These are phyloP conservation scores for Neofusicoccum sp. DNA, from an alignment of 2,329 filamentous ascomycete species.

Conservation along the genomic window DNA sequence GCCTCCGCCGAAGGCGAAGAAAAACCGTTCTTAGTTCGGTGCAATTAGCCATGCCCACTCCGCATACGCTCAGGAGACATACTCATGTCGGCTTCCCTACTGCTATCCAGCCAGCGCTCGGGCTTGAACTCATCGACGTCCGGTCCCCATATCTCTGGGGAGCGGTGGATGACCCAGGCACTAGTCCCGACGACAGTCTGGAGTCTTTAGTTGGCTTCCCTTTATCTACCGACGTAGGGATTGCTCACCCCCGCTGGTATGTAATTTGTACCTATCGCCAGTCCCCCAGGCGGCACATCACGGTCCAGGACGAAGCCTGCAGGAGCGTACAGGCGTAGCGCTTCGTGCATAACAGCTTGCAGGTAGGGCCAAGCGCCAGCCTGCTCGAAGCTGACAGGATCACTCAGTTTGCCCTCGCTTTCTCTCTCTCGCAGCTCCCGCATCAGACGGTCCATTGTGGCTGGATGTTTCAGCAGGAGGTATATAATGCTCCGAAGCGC, in stretches of 20 bases:
- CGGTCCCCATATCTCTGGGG: slow-evolving; percentile 42
- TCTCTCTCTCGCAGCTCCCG: slow-evolving; percentile 24
- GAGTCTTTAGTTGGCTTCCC: not conserved
- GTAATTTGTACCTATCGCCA: not conserved
- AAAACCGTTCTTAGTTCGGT: slow-evolving; percentile 24
- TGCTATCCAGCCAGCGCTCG: slow-evolving; percentile 50
- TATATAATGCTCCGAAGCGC: slow-evolving; percentile 39
- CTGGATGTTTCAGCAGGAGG: slow-evolving; percentile 38
- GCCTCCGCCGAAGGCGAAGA: slow-evolving; percentile 27
- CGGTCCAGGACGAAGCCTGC: slow-evolving; percentile 25
- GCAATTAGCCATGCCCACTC: not conserved
- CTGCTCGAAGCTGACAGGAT: slow-evolving; percentile 26
- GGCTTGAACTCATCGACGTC: slow-evolving; percentile 52
- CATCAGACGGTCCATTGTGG: slow-evolving; percentile 28
- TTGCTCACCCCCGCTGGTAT: not conserved
- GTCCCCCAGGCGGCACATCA: not conserved
- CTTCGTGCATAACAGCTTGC: slow-evolving; percentile 37
- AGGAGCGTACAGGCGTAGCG: slow-evolving; percentile 25
- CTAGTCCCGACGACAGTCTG: not conserved
- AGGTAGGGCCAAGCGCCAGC: slow-evolving; percentile 28
- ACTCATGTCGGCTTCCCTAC: slow-evolving; percentile 18
- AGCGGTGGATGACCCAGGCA: not conserved
- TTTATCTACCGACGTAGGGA: too few species aligned
- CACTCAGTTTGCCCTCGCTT: slow-evolving; percentile 20
- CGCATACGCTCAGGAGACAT: not conserved